Evolutionary conservation across 768 basidiomycete species (phyloP).

Genomic region (Pisolithus albus): DNA sequence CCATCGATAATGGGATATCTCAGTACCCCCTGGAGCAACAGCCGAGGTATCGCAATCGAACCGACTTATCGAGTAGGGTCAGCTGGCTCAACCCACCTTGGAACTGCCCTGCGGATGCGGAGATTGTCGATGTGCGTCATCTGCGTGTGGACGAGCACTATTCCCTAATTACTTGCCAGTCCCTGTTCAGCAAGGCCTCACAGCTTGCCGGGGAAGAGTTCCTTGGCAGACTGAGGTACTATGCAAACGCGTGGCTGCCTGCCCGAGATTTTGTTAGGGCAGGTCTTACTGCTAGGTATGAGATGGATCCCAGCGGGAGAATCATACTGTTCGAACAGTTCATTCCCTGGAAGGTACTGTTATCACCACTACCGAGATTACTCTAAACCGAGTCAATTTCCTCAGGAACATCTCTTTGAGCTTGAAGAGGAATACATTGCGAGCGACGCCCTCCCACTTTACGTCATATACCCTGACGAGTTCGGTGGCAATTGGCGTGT

Average conservation of each 20-base stretch:
- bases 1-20: conserved; percentile 89
- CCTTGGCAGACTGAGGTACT: conserved; percentile 68
- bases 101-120: conserved; percentile 73
- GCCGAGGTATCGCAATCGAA: conserved; percentile 67
- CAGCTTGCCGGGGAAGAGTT: conserved; percentile 82
- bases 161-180: conserved; percentile 33
- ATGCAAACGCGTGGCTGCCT: conserved; percentile 86
- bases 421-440: conserved; percentile 58
- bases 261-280: conserved; percentile 73
- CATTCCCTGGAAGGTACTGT: conserved; percentile 78
- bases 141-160: conserved; percentile 1
- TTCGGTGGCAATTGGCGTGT: conserved; percentile 73
- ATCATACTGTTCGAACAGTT: conserved; percentile 77
- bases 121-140: conserved; percentile 61
- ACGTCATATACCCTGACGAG: conserved; percentile 89
- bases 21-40: conserved; percentile 65
- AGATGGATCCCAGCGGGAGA: conserved; percentile 63
- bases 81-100: conserved; percentile 83
- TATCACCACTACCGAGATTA: not conserved
- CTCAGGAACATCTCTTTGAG: conserved; percentile 84
- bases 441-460: conserved; percentile 54
- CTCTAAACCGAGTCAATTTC: conserved; percentile 11
- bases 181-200: conserved; percentile 74
- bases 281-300: conserved; percentile 48
- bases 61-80: conserved; percentile 83